These are phyloP conservation scores for Penicillium sp. DNA, from an alignment of 2,329 filamentous ascomycete genomes.

Conservation along the genomic window DNA sequence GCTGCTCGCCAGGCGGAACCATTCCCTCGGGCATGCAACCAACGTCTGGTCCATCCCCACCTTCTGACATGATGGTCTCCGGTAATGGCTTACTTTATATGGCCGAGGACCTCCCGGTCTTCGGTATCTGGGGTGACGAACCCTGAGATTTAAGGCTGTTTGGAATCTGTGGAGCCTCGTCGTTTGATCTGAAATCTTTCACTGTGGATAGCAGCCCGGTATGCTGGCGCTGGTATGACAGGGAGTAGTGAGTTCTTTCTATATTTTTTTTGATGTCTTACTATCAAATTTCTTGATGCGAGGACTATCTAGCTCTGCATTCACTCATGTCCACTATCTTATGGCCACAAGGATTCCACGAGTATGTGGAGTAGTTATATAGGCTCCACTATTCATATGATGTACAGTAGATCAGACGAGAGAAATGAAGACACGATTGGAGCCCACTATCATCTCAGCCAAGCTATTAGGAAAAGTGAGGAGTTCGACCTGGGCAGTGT, in stretches of 20 bases:
- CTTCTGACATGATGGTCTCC: conserved; percentile 33
- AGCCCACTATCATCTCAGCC: too few relatives aligned
- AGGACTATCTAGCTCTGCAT: neutral
- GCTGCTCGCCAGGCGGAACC: conserved; percentile 32
- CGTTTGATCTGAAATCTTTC: neutral
- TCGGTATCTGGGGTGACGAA: conserved; percentile 33
- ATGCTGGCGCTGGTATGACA: neutral
- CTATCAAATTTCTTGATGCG: neutral
- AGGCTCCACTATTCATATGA: too few relatives aligned
- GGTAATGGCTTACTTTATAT: conserved; percentile 36
- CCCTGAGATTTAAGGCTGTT: conserved; percentile 7
- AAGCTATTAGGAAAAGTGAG: neutral
- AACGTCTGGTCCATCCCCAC: conserved; percentile 27
- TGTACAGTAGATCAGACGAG: too few relatives aligned
- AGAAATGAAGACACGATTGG: neutral
- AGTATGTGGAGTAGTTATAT: too few relatives aligned
- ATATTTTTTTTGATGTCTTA: neutral
- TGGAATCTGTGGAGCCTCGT: neutral
- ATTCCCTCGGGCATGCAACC: conserved; percentile 21
- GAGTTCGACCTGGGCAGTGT: neutral
- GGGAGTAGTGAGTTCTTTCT: neutral
- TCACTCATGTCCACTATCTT: too few relatives aligned
- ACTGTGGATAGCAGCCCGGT: neutral
- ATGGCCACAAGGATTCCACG: too few relatives aligned
- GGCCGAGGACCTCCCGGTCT: conserved; percentile 34